Evolutionary conservation across 2,329 filamentous ascomycete species (phyloP), one percentile per base, ranked within the genome.

Genomic region (Sclerotinia spermophila): DNA sequence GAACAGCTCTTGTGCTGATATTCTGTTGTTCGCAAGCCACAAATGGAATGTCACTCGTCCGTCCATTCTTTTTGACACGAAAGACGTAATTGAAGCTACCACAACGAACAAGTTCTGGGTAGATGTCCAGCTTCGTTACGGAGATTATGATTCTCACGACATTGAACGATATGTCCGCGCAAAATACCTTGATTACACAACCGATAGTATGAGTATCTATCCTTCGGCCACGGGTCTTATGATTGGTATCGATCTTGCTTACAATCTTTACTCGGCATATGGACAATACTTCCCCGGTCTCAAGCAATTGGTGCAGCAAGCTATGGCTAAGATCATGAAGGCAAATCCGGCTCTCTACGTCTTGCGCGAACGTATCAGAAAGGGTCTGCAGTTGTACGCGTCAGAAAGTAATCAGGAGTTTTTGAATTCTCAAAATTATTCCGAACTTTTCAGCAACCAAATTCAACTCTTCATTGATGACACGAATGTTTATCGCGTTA

Each of bases 311-410:
- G 85, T 99, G 38, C 96, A 99, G 81, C 95, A 98, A 81, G 96
- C 96, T 8, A 99, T 99, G 96, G 94, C 94, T 64, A 99, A 99
- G 89, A 89, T 99, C 80, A 99, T 99, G 96, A 99, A 99, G 83
- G 95, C 96, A 51, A 99, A 99, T 79, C 96, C 96, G 24, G 96
- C 96, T 3, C 83, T 99, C 44, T 99, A 98, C 80, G 96, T 99
- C 67, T 84, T 99, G 72, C 92, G 96, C 72, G 96, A 99, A 83
- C 96, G 96, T 87, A 99, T 99, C 74, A 89, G 96, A 74, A 99
- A 99, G 85, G 96, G 96, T 86, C 87, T 99, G 71, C 96, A 99
- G 83, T 86, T 99, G 21, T 99, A 99, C 78, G 96, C 96, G 3
- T 98, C 95, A 0, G 96, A 99, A 83, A 97, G 93, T 83, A 98